Conservation (phyloP, 371 early-diverging fungal genomes). For the Thermomucor indicae-seudaticae region DNA sequence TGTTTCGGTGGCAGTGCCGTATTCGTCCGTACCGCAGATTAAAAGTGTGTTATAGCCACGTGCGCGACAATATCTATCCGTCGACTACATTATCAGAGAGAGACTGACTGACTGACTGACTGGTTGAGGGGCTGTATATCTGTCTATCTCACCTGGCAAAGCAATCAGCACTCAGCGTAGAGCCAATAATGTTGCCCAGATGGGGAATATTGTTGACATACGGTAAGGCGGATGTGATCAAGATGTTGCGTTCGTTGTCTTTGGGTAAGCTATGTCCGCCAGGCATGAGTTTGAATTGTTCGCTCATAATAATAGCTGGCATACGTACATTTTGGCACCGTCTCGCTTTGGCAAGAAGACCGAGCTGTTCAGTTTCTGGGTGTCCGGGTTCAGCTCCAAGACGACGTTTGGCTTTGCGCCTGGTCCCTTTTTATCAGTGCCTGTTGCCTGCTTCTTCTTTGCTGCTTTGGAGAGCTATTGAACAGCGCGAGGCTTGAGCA, state of each 20-base stretch:
- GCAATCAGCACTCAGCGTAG: slow-evolving; percentile 97
- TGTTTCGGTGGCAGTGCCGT: slow-evolving; percentile 99
- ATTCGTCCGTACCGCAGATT: slow-evolving; percentile 99
- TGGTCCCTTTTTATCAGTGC: slow-evolving; percentile 18
- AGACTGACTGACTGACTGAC: neutral
- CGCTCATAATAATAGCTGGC: neutral
- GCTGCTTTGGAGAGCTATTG: slow-evolving; percentile 28
- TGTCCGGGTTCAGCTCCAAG: slow-evolving; percentile 23
- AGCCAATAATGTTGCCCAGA: slow-evolving; percentile 99
- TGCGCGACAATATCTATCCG: slow-evolving; percentile 77
- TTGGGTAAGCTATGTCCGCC: slow-evolving; percentile 51
- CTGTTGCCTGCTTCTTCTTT: slow-evolving; percentile 26
- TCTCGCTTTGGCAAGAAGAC: slow-evolving; percentile 8
- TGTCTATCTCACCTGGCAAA: slow-evolving; percentile 72
- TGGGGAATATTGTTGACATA: slow-evolving; percentile 99
- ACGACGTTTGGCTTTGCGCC: slow-evolving; percentile 17
- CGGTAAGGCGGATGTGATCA: slow-evolving; percentile 98
- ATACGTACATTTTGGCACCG: slow-evolving; percentile 6
- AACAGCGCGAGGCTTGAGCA: neutral
- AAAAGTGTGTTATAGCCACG: slow-evolving; percentile 91
- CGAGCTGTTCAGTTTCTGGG: slow-evolving; percentile 31
- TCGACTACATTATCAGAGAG: neutral
- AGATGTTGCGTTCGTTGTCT: slow-evolving; percentile 74
- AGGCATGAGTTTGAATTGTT: neutral
- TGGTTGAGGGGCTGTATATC: too few species aligned